These are phyloP conservation scores for Leucaena leucocephala DNA, from an alignment of 306 rosid species.

Conservation along the genomic window DNA sequence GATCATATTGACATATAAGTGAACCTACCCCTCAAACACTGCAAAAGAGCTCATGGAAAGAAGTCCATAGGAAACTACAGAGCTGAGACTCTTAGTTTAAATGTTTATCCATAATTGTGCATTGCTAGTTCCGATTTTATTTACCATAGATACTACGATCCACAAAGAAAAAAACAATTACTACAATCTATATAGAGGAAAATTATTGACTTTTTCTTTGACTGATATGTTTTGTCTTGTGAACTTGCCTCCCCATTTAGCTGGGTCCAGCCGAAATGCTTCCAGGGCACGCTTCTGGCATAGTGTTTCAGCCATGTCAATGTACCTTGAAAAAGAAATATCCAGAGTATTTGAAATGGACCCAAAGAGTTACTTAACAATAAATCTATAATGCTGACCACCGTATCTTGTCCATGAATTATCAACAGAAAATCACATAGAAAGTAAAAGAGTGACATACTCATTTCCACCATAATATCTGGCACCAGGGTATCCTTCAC, in stretches of 20 bases:
- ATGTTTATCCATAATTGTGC: neutral
- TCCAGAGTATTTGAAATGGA: conserved; percentile 16
- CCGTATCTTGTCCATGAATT: conserved; percentile 19
- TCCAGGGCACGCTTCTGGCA: conserved; percentile 99
- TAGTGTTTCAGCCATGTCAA: conserved; percentile 98
- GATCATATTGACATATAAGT: conserved; percentile 32
- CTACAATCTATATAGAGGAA: neutral
- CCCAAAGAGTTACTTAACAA: neutral
- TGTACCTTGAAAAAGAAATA: conserved; percentile 66
- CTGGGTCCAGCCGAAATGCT: conserved; percentile 94
- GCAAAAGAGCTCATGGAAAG: neutral
- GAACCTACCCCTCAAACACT: conserved; percentile 16
- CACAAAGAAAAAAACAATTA: neutral
- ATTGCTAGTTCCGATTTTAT: conserved; percentile 11
- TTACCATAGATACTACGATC: too few relatives aligned
- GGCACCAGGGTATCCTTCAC: conserved; percentile 99
- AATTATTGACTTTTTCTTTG: neutral
- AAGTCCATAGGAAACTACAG: conserved; percentile 22
- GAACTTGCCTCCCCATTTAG: conserved; percentile 94
- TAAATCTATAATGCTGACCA: conserved; percentile 14
- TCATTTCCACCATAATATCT: conserved; percentile 99
- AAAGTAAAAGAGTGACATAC: conserved; percentile 37
- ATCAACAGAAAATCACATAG: conserved; percentile 25
- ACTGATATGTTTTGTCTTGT: conserved; percentile 9
- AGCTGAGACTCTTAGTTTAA: neutral